Evolutionary conservation across 345 rosid genomes (phyloP).

Genomic region (Noccaea bulbosa): DNA sequence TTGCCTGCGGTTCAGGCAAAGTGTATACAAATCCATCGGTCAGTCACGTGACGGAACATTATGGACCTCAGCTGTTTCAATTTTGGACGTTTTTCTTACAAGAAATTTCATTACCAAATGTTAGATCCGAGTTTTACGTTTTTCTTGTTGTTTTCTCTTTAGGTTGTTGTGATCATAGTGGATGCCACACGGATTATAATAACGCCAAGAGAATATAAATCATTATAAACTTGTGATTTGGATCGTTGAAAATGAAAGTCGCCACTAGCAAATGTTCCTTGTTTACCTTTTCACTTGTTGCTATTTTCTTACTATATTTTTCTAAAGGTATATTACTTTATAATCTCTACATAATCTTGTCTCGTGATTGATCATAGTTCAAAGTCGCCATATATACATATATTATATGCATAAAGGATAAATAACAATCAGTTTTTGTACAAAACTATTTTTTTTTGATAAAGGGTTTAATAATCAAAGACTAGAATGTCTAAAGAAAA

Average conservation of each 20-base stretch:
- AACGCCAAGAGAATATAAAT: constrained; percentile 20
- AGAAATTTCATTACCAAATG: neutral
- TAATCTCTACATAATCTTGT: neutral
- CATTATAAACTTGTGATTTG: constrained; percentile 40
- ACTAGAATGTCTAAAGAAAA: too few relatives aligned
- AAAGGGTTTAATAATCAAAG: too few relatives aligned
- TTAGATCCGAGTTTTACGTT: neutral
- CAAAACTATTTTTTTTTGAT: too few relatives aligned
- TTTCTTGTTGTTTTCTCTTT: constrained; percentile 33
- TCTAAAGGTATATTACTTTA: neutral
- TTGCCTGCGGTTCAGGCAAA: constrained; percentile 36
- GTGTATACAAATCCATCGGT: neutral
- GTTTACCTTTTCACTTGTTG: constrained; percentile 4
- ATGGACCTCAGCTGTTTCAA: constrained; percentile 5
- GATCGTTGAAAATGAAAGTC: constrained; percentile 31
- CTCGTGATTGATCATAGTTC: too few relatives aligned
- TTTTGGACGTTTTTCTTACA: too few relatives aligned
- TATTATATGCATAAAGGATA: too few relatives aligned
- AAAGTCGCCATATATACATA: too few relatives aligned
- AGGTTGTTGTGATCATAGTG: constrained; percentile 24
- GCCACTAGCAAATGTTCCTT: constrained; percentile 40
- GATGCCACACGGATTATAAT: constrained; percentile 36
- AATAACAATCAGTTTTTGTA: too few relatives aligned
- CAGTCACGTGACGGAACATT: constrained; percentile 19
- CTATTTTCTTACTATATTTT: neutral